Evolutionary conservation across 2,329 filamentous ascomycete genomes (phyloP).

Genomic region (Thyridium curvatum): DNA sequence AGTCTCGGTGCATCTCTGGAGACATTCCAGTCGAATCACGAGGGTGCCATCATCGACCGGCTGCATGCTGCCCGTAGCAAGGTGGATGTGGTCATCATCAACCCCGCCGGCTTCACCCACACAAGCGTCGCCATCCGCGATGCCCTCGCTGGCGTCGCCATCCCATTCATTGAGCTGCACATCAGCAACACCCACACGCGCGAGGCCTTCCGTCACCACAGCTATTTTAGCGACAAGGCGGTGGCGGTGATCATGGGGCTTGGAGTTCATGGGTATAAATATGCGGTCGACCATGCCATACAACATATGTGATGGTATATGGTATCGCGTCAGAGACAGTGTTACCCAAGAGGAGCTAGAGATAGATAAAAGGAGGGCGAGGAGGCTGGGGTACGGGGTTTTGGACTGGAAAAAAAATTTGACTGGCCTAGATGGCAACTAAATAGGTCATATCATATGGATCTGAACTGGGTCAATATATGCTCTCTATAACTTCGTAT

Average conservation of each 20-base stretch:
- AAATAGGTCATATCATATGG: too few species aligned
- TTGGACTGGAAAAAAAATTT: too few species aligned
- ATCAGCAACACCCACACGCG: constrained; percentile 68
- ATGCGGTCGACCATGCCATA: constrained; percentile 48
- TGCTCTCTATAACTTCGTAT: too few species aligned
- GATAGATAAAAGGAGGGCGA: too few species aligned
- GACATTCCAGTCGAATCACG: constrained; percentile 71
- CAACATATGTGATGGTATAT: too few species aligned
- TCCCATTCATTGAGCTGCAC: constrained; percentile 76
- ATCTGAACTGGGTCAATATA: too few species aligned
- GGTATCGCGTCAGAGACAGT: too few species aligned
- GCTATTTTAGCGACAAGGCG: constrained; percentile 71
- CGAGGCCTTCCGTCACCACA: constrained; percentile 63
- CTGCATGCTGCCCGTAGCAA: constrained; percentile 45
- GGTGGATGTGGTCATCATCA: constrained; percentile 65
- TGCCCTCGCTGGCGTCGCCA: constrained; percentile 59
- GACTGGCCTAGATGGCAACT: too few species aligned
- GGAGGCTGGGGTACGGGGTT: too few species aligned
- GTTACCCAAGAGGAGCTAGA: too few species aligned
- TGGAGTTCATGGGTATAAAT: constrained; percentile 55
- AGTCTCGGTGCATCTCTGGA: constrained; percentile 41
- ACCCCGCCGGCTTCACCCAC: constrained; percentile 70
- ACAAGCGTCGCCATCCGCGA: constrained; percentile 73
- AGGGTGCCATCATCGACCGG: constrained; percentile 67
- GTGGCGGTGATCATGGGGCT: constrained; percentile 67